Evolutionary conservation across 768 basidiomycete species (phyloP).

Genomic region (Rhizopogon roseolus): DNA sequence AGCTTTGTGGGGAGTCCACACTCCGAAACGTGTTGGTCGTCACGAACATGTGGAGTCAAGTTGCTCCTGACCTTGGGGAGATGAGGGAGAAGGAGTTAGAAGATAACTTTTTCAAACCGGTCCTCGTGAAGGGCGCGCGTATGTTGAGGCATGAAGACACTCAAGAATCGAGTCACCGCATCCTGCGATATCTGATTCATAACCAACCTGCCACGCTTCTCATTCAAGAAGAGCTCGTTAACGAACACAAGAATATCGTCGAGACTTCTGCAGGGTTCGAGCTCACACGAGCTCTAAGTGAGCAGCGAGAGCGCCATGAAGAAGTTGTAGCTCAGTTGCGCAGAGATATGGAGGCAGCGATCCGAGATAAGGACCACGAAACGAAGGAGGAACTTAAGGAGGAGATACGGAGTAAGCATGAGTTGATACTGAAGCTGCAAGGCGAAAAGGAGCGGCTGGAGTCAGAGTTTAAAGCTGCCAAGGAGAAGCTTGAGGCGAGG

Average conservation of each 20-base stretch:
- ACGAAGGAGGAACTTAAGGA: constrained; percentile 31
- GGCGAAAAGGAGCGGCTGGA: not conserved
- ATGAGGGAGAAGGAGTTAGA: constrained; percentile 35
- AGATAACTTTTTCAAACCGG: constrained; percentile 37
- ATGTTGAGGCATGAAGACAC: constrained; percentile 32
- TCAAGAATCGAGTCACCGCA: constrained; percentile 31
- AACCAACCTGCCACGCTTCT: constrained; percentile 33
- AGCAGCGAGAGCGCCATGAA: constrained; percentile 33
- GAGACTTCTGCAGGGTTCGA: constrained; percentile 44
- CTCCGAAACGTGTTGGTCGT: constrained; percentile 38
- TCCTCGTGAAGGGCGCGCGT: constrained; percentile 34
- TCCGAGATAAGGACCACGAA: constrained; percentile 33
- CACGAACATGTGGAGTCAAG: constrained; percentile 42
- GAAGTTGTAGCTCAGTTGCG: constrained; percentile 37
- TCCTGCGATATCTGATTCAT: constrained; percentile 32
- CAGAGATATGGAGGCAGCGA: constrained; percentile 37
- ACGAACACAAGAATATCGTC: constrained; percentile 33
- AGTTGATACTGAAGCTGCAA: not conserved
- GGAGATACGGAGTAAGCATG: constrained; percentile 13
- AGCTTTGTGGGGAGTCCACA: constrained; percentile 39
- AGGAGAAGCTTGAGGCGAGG: not conserved
- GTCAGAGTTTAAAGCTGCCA: not conserved
- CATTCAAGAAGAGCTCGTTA: constrained; percentile 42
- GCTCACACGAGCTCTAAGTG: constrained; percentile 36
- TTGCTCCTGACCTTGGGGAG: constrained; percentile 21